Evolutionary conservation across 305 asterid species (phyloP).

Genomic region (Fraxinus nigra): DNA sequence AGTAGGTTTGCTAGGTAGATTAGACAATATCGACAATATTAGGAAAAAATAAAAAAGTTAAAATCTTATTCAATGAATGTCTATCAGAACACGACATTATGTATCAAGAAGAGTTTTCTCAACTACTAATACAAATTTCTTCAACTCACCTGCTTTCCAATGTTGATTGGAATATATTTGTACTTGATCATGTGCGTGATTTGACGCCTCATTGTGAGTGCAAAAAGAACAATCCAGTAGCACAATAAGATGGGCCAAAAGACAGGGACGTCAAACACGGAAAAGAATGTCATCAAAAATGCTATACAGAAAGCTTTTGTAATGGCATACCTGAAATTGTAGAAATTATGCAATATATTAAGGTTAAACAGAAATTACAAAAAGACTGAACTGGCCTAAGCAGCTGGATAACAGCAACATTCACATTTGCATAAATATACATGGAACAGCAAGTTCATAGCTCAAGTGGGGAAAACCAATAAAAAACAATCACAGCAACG

Average conservation of each 20-base stretch:
- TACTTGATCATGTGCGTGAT: conserved; percentile 82
- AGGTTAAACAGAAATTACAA: background rate
- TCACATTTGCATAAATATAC: background rate
- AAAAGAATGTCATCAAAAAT: conserved; percentile 75
- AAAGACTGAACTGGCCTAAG: background rate
- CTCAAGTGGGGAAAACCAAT: background rate
- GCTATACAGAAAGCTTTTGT: conserved; percentile 83
- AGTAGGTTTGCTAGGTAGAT: background rate
- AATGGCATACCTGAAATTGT: conserved; percentile 67
- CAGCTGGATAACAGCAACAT: background rate
- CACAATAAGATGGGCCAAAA: conserved; percentile 77
- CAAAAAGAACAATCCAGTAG: conserved; percentile 82
- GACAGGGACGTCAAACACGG: conserved; percentile 81
- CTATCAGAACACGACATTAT: background rate
- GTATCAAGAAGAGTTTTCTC: background rate
- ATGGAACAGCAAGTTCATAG: background rate
- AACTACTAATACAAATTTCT: background rate
- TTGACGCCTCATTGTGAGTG: conserved; percentile 74
- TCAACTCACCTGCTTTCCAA: conserved; percentile 69
- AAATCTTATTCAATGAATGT: background rate
- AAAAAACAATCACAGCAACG: background rate
- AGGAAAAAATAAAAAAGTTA: background rate
- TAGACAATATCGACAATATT: background rate
- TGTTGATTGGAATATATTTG: conserved; percentile 68
- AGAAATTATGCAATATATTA: background rate